Percentiles rank a stretch among this genome's conserved stretches.
Conservation (phyloP, 108 stramenopile species). For the Skeletonema grethae region DNA sequence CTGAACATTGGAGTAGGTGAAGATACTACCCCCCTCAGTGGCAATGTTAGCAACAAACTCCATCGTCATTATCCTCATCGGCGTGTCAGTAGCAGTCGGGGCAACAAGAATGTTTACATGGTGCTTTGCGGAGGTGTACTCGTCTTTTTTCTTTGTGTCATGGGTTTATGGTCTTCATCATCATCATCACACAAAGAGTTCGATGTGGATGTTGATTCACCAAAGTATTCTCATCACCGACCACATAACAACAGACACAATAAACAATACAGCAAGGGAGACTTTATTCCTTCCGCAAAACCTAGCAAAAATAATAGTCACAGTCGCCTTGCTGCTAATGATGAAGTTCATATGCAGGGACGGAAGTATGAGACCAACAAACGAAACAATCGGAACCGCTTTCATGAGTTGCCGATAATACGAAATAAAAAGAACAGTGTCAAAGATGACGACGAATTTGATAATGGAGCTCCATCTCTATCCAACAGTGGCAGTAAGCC, state of each 20-base stretch:
- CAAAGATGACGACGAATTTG: neutral
- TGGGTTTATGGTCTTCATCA: conserved; percentile 18
- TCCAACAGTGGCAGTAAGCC: neutral
- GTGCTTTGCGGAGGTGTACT: conserved; percentile 14
- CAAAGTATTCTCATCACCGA: neutral
- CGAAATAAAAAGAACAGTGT: neutral
- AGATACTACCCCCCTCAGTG: neutral
- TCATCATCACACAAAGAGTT: neutral
- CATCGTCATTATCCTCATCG: neutral
- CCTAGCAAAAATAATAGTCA: neutral
- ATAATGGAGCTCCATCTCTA: neutral
- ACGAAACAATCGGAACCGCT: neutral
- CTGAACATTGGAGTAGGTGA: neutral
- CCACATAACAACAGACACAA: neutral
- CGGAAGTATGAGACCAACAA: neutral
- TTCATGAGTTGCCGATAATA: neutral
- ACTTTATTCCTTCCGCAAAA: neutral
- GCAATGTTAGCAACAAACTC: neutral
- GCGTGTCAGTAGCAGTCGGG: neutral
- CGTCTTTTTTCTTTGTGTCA: conserved; percentile 18
- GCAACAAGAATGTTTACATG: conserved; percentile 8
- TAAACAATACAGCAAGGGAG: neutral
- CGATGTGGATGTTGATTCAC: neutral
- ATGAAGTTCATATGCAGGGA: neutral
- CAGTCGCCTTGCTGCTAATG: neutral